Conservation (phyloP, 2,329 filamentous ascomycete genomes). For the Ophiosphaerella korrae region DNA sequence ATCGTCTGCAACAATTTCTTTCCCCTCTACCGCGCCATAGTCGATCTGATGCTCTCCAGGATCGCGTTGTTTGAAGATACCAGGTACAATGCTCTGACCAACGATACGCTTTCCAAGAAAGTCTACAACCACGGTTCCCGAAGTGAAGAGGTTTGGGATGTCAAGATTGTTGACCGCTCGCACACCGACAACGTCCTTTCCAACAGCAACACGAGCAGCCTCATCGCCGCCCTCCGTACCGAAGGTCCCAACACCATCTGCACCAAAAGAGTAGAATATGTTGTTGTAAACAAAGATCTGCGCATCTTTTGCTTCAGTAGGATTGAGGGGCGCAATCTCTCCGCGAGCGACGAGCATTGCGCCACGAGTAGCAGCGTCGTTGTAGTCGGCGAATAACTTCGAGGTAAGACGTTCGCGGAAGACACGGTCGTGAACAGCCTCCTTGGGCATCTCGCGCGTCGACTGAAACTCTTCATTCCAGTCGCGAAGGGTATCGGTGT, state of each 20-base stretch:
- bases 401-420: slow-evolving; percentile 93
- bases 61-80: slow-evolving; percentile 98
- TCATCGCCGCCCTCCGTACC: slow-evolving; percentile 96
- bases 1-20: slow-evolving; percentile 90
- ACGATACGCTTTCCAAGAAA: slow-evolving; percentile 97
- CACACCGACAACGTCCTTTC: slow-evolving; percentile 94
- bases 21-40: slow-evolving; percentile 96
- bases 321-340: slow-evolving; percentile 91
- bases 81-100: slow-evolving; percentile 95
- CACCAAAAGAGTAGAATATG: slow-evolving; percentile 98
- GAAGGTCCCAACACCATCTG: slow-evolving; percentile 96
- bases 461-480: slow-evolving; percentile 99
- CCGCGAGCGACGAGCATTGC: slow-evolving; percentile 90
- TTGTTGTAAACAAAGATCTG: slow-evolving; percentile 99
- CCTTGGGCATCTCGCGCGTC: slow-evolving; percentile 89
- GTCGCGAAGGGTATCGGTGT: slow-evolving; percentile 90
- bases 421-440: slow-evolving; percentile 91
- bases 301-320: slow-evolving; percentile 87
- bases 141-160: slow-evolving; percentile 91
- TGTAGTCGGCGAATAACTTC: slow-evolving; percentile 97
- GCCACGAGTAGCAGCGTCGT: slow-evolving; percentile 89
- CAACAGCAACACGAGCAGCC: slow-evolving; percentile 91
- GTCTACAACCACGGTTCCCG: slow-evolving; percentile 94
- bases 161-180: slow-evolving; percentile 96
- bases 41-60: slow-evolving; percentile 98